These are phyloP conservation scores for Sclerotinia nivalis DNA, from an alignment of 2,329 filamentous ascomycete genomes.

Conservation along the genomic window DNA sequence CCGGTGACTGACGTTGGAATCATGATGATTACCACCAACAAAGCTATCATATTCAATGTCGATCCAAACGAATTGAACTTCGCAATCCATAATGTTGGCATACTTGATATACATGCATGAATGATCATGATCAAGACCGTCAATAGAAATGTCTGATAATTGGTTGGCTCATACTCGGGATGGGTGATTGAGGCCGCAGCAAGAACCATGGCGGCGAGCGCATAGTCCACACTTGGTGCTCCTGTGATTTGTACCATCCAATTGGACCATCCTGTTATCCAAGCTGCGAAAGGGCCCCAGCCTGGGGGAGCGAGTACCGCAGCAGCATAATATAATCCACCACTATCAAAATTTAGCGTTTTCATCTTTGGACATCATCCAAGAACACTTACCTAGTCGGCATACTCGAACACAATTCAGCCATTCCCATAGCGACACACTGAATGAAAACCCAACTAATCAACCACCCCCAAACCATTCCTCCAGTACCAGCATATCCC, in stretches of 20 bases:
- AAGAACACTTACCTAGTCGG: slow-evolving; percentile 55
- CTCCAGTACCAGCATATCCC: slow-evolving; percentile 58
- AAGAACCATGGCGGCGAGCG: slow-evolving; percentile 68
- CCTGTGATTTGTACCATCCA: slow-evolving; percentile 68
- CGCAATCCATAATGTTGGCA: slow-evolving; percentile 71
- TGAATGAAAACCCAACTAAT: slow-evolving; percentile 72
- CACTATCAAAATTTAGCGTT: slow-evolving; percentile 43
- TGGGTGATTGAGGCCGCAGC: slow-evolving; percentile 68
- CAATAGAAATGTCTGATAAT: slow-evolving; percentile 69
- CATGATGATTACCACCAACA: slow-evolving; percentile 66
- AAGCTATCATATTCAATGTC: slow-evolving; percentile 67
- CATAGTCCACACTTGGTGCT: slow-evolving; percentile 67
- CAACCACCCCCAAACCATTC: slow-evolving; percentile 77
- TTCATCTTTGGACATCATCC: background rate
- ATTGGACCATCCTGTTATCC: slow-evolving; percentile 70
- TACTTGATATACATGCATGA: slow-evolving; percentile 66
- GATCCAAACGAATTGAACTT: slow-evolving; percentile 69
- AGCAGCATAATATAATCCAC: slow-evolving; percentile 72
- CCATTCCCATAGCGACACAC: slow-evolving; percentile 67
- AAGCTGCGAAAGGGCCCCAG: slow-evolving; percentile 66
- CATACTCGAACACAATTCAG: slow-evolving; percentile 72
- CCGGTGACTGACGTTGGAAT: slow-evolving; percentile 58
- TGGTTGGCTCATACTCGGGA: slow-evolving; percentile 62
- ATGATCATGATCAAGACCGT: slow-evolving; percentile 67
- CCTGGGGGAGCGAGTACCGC: slow-evolving; percentile 68